A percentile compares a stretch with the other conserved stretches of the same genome.
Conservation (phyloP, 2,329 filamentous ascomycete species). For the Pyricularia grisea region DNA sequence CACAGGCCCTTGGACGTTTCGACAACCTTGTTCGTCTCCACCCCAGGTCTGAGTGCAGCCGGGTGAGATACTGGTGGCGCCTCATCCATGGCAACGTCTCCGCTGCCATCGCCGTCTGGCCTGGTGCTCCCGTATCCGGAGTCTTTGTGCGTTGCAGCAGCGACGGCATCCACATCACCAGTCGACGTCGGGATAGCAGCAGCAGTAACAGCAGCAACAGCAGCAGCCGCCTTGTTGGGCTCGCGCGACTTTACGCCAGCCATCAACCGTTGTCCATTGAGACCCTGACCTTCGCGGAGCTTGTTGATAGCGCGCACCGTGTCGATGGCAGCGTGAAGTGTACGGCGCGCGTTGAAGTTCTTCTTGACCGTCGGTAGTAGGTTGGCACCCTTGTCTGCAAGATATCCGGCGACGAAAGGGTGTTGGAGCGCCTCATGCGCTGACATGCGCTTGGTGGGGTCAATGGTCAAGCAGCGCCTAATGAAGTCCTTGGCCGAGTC, state of each 20-base stretch:
- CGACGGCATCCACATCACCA: constrained; percentile 6
- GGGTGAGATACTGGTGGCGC: constrained; percentile 27
- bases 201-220: not conserved
- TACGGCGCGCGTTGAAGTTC: constrained; percentile 64
- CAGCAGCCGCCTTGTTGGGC: constrained; percentile 23
- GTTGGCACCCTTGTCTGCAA: constrained; percentile 46
- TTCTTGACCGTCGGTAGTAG: constrained; percentile 61
- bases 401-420: constrained; percentile 50
- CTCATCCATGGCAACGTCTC: constrained; percentile 40
- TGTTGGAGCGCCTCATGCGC: constrained; percentile 69
- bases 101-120: constrained; percentile 20
- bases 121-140: constrained; percentile 38
- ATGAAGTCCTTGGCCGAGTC: constrained; percentile 85
- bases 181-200: not conserved
- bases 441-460: constrained; percentile 80
- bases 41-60: constrained; percentile 43
- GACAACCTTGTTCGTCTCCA: constrained; percentile 45
- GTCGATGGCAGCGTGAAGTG: constrained; percentile 61
- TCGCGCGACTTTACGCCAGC: constrained; percentile 47
- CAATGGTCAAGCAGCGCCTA: constrained; percentile 80
- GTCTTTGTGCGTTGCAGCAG: constrained; percentile 22
- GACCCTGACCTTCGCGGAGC: constrained; percentile 48
- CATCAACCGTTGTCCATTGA: constrained; percentile 36
- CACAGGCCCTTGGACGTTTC: constrained; percentile 57
- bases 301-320: constrained; percentile 65